Evolutionary conservation across 345 rosid species (phyloP).

Genomic region (Gossypium longicalyx): DNA sequence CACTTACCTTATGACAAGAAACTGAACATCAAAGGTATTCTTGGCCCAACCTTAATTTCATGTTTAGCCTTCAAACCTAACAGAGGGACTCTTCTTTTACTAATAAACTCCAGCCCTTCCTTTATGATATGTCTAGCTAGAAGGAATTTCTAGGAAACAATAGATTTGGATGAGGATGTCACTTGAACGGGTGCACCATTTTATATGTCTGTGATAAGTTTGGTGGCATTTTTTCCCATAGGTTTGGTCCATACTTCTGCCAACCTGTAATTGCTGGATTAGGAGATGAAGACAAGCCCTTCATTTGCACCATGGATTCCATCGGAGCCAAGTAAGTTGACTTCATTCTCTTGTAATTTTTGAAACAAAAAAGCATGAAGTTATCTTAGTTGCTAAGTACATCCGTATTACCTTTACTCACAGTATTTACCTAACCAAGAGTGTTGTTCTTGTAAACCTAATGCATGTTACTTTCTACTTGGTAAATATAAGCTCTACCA

Average conservation of each 20-base stretch:
- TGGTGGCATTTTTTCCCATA: slow-evolving; percentile 11
- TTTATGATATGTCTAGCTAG: neutral
- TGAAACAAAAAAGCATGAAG: neutral
- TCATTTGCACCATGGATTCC: slow-evolving; percentile 94
- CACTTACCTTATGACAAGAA: neutral
- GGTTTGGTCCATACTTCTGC: slow-evolving; percentile 97
- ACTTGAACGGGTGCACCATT: neutral
- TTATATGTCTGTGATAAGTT: neutral
- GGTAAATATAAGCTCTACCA: neutral
- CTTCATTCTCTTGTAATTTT: slow-evolving; percentile 17
- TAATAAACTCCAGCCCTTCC: slow-evolving; percentile 1
- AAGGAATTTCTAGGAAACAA: neutral
- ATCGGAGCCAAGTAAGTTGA: slow-evolving; percentile 89
- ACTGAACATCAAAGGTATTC: neutral
- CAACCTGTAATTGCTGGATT: slow-evolving; percentile 97
- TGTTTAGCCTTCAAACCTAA: neutral
- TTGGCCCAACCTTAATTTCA: neutral
- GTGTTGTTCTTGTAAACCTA: neutral
- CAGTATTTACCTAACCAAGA: neutral
- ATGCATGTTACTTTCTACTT: slow-evolving; percentile 12
- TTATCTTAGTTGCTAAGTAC: neutral
- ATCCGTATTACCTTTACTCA: neutral
- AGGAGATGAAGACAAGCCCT: slow-evolving; percentile 91
- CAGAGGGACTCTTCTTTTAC: neutral
- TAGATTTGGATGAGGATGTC: neutral